phyloP scores from a whole-genome alignment of 2,329 filamentous ascomycete species.

The Nemania sp. region DNA sequence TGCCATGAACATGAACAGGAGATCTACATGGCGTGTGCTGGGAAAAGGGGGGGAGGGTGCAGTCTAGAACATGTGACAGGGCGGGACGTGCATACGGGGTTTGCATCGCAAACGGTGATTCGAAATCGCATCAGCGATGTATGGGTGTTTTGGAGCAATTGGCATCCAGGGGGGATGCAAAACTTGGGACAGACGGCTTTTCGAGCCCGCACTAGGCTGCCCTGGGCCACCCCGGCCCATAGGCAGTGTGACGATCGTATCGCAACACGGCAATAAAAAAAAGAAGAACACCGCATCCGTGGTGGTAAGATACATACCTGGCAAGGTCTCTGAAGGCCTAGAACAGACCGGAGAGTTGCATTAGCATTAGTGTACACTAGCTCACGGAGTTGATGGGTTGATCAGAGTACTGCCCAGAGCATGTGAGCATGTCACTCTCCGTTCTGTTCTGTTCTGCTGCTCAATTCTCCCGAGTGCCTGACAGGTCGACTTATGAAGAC shows the following conservation, averaged over 20 bases:
- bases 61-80: slow-evolving; percentile 18
- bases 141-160: slow-evolving; percentile 23
- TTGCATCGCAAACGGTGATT: slow-evolving; percentile 7
- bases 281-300: neutral
- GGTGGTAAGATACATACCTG: slow-evolving; percentile 37
- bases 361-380: slow-evolving; percentile 30
- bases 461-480: too few relatives aligned
- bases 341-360: slow-evolving; percentile 26
- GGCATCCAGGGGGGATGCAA: slow-evolving; percentile 22
- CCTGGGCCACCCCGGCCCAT: too few relatives aligned
- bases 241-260: neutral
- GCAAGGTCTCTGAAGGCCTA: slow-evolving; percentile 41
- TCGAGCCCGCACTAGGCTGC: neutral
- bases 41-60: neutral
- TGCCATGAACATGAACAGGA: too few relatives aligned
- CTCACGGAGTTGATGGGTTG: neutral
- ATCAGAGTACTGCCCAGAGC: slow-evolving; percentile 1
- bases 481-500: neutral
- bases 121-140: slow-evolving; percentile 8
- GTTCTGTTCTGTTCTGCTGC: too few relatives aligned
- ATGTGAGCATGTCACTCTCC: neutral
- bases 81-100: neutral
- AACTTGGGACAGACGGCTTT: slow-evolving; percentile 10
- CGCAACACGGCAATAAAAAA: neutral
- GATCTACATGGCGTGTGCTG: slow-evolving; percentile 1